Evolutionary conservation across 176 grass and related monocot genomes (phyloP).

Genomic region (Carex cristatella): DNA sequence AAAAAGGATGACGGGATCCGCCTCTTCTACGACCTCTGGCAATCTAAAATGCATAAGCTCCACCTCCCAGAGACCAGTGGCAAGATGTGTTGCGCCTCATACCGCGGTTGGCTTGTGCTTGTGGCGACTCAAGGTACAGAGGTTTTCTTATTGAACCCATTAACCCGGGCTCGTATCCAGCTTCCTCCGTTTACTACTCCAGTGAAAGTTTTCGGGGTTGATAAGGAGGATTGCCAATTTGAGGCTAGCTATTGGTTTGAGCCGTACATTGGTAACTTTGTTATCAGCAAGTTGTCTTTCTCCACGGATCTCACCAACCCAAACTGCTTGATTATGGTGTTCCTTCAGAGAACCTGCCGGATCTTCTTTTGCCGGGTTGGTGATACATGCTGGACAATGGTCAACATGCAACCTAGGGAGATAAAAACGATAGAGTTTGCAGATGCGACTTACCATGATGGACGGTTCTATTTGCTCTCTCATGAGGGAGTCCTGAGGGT

Average conservation of each 20-base stretch:
- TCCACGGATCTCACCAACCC: not conserved
- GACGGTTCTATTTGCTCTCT: not conserved
- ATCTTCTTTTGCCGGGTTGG: not conserved
- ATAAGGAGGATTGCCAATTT: not conserved
- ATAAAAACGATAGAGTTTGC: not conserved
- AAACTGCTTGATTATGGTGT: not conserved
- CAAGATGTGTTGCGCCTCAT: slow-evolving; percentile 11
- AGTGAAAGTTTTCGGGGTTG: not conserved
- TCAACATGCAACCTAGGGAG: not conserved
- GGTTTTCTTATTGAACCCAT: slow-evolving; percentile 24
- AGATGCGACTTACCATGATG: not conserved
- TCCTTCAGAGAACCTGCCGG: not conserved
- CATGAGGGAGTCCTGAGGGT: not conserved
- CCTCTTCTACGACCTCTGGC: slow-evolving; percentile 17
- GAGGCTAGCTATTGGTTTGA: not conserved
- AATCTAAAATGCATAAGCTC: slow-evolving; percentile 17
- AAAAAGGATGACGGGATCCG: not conserved
- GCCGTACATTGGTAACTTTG: not conserved
- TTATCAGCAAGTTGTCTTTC: not conserved
- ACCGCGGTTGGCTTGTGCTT: slow-evolving; percentile 14
- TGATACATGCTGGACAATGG: not conserved
- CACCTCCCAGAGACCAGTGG: slow-evolving; percentile 4
- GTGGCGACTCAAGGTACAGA: slow-evolving; percentile 1
- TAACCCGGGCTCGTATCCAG: slow-evolving; percentile 12
- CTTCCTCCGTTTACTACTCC: slow-evolving; percentile 17